A percentile compares a stretch with the other conserved stretches of the same genome.
Conservation (phyloP, 345 rosid species). For the Stellera chamaejasme region DNA sequence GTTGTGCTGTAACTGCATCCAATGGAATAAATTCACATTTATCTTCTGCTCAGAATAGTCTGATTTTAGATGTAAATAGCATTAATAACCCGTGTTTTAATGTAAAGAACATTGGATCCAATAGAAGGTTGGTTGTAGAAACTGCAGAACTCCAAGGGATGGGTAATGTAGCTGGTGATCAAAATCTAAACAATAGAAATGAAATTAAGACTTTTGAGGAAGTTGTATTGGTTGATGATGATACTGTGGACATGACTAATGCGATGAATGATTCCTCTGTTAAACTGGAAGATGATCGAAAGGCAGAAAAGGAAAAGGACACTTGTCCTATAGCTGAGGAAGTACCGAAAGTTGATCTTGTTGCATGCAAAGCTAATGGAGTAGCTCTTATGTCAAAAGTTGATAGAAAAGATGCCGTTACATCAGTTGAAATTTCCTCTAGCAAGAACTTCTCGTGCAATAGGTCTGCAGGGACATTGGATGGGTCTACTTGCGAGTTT, state of each 20-base stretch:
- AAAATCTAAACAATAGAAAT: slow-evolving; percentile 32
- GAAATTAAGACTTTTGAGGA: slow-evolving; percentile 29
- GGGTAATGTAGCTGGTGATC: slow-evolving; percentile 31
- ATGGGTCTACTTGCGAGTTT: slow-evolving; percentile 23
- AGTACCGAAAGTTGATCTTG: slow-evolving; percentile 27
- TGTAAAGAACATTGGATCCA: slow-evolving; percentile 30
- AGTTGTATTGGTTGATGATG: slow-evolving; percentile 21
- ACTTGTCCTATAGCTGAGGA: slow-evolving; percentile 27
- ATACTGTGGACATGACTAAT: slow-evolving; percentile 20
- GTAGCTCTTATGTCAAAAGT: slow-evolving; percentile 19
- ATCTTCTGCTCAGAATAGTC: slow-evolving; percentile 46
- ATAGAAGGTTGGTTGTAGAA: slow-evolving; percentile 26
- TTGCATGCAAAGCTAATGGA: slow-evolving; percentile 29
- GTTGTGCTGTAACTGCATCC: slow-evolving; percentile 26
- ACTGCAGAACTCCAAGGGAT: slow-evolving; percentile 35
- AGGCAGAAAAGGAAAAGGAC: slow-evolving; percentile 33
- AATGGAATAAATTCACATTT: slow-evolving; percentile 59
- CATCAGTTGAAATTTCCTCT: slow-evolving; percentile 7
- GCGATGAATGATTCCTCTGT: slow-evolving; percentile 19
- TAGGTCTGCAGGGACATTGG: slow-evolving; percentile 24
- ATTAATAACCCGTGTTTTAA: slow-evolving; percentile 32
- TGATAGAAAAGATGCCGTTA: slow-evolving; percentile 4
- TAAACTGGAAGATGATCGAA: slow-evolving; percentile 40
- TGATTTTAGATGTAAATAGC: slow-evolving; percentile 46
- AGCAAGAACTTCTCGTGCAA: slow-evolving; percentile 18